Evolutionary conservation across 495 filamentous ascomycete species (phyloP), one percentile per base, ranked within the genome.

Genomic region (Penicillium parvum): DNA sequence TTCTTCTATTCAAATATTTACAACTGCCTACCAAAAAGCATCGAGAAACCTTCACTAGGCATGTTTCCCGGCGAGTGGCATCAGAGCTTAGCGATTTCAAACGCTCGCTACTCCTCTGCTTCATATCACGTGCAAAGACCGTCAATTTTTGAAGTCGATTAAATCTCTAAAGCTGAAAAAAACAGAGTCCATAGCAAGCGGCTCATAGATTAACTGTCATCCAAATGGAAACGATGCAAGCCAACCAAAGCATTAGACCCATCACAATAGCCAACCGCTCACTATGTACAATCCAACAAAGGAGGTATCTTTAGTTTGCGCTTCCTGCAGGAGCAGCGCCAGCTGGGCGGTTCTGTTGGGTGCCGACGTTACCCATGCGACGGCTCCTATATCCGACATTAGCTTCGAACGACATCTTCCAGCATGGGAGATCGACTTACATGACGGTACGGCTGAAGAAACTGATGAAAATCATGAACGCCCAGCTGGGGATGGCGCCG

Each of bases 391-490:
- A 27, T 33, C n/a, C n/a, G n/a, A n/a, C n/a, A n/a, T n/a, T n/a
- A n/a, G n/a, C n/a, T n/a, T n/a, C n/a, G n/a, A n/a, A n/a, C n/a
- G n/a, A n/a, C n/a, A n/a, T n/a, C n/a, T n/a, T n/a, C n/a, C n/a
- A n/a, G n/a, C n/a, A n/a, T n/a, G n/a, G n/a, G 6, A 15, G 23
- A 19, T 33, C 12, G 37, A 78, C 89, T 83, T 72, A 96, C 92
- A 96, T 95, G 60, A 96, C 72, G 27, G 72, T 77, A 53, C 90
- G 76, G 73, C 83, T 92, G 47, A 90, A 58, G 52, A 96, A 79
- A 45, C 83, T 87, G 50, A 97, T 78, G 23, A 74, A 60, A 49
- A 97, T 76, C 92, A 96, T 82, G 53, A 88, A 77, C 37, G 69
- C 61, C 86, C 86, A 95, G 50, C 71, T 80, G 4, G 82, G 82